A percentile compares a stretch with the other conserved stretches of the same genome.
Conservation (phyloP, 768 basidiomycete species). For the Trametes cubensis region DNA sequence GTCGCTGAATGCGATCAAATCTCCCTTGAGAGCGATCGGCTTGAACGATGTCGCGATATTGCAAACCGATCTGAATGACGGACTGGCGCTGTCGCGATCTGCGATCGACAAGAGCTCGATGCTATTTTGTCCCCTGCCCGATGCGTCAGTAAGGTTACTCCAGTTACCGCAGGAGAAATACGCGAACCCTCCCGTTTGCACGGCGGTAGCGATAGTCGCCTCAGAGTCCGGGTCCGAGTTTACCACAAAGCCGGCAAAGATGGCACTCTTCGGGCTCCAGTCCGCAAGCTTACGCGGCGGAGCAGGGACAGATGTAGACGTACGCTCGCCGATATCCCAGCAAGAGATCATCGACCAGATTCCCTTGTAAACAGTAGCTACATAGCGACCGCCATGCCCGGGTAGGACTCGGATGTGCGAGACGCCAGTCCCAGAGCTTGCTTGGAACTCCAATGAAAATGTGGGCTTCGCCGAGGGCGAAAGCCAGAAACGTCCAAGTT, state of each 20-base stretch:
- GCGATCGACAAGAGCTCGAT: slow-evolving; percentile 38
- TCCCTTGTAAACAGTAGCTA: slow-evolving; percentile 57
- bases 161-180: not conserved
- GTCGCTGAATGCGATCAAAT: slow-evolving; percentile 58
- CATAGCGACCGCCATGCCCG: slow-evolving; percentile 43
- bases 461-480: slow-evolving; percentile 19
- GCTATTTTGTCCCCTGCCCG: slow-evolving; percentile 26
- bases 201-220: slow-evolving; percentile 53
- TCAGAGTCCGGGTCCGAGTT: slow-evolving; percentile 50
- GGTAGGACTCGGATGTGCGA: slow-evolving; percentile 58
- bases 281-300: slow-evolving; percentile 36
- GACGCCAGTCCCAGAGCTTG: slow-evolving; percentile 45
- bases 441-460: slow-evolving; percentile 23
- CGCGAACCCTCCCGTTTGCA: slow-evolving; percentile 31
- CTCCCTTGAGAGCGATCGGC: slow-evolving; percentile 53
- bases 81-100: not conserved
- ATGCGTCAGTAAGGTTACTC: not conserved
- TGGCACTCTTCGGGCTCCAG: slow-evolving; percentile 53
- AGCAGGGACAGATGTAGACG: not conserved
- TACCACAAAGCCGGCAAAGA: slow-evolving; percentile 55
- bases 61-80: slow-evolving; percentile 19
- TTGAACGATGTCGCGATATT: slow-evolving; percentile 41
- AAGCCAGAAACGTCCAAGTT: slow-evolving; percentile 55
- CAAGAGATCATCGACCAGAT: slow-evolving; percentile 63
- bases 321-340: slow-evolving; percentile 46